Base-by-base conservation (phyloP, 2,329 filamentous ascomycete species). In the Coniella vitis region DNA sequence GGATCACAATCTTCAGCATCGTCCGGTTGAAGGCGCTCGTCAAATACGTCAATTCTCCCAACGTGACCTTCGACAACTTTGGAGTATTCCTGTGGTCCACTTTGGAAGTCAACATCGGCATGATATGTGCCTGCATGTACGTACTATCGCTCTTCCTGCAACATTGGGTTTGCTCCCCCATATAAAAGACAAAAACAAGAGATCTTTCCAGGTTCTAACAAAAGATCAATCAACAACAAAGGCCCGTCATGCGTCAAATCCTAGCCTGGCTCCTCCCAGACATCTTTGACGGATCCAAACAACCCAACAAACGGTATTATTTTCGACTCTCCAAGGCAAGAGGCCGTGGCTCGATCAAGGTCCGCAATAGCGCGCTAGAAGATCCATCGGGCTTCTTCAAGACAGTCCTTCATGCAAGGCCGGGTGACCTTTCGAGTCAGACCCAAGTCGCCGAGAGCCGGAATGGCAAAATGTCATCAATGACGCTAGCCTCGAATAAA, bases 101-200 rank as follows among this genome's bases (percentile, higher is more conserved):
- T 1, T 55, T 65, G 17, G 65, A 67, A 48, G 58, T 65, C 37
- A 60, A 61, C 48, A 53, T 63, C 10, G 61, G 62, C 47, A 60
- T 65, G 38, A 62, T 65, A 4, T 67, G 63, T 54, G 54, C 61
- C 2, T 65, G 63, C 54, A 57, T 66, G 59, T 38, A 38, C 62
- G 62, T 1, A n/a, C n/a, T n/a, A n/a, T 51, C 58, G 1, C 44
- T 17, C 4, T 16, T 9, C 13, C 14, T 17, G 35, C 35, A 37
- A 4, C 7, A 20, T 37, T n/a, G 32, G 32, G 13, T 37, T 8
- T 37, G 12, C n/a, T n/a, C 35, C n/a, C 8, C 8, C 35, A 16
- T n/a, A 16, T 4, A 37, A 4, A 12, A 3, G n/a, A 8, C 7
- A 8, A 37, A 16, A n/a, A n/a, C 3, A 16, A 9, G 8, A n/a